These are phyloP conservation scores for Phylloporus sp. DNA, from an alignment of 768 basidiomycete species.

Conservation along the genomic window DNA sequence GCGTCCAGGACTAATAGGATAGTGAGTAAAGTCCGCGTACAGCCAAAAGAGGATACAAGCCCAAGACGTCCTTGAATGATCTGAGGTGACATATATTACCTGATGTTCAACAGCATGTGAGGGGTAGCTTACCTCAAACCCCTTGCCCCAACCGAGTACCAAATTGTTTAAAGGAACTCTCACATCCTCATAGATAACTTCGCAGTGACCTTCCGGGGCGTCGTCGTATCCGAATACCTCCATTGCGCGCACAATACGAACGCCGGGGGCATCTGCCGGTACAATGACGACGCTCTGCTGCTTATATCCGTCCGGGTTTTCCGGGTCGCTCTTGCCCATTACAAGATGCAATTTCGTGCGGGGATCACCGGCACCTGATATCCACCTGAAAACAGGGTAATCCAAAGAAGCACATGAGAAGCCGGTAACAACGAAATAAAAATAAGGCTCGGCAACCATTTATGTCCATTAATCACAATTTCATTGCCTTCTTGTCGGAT, in stretches of 20 bases:
- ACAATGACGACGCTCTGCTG: constrained; percentile 96
- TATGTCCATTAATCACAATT: constrained; percentile 93
- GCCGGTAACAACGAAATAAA: not conserved
- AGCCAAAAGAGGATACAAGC: constrained; percentile 35
- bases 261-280: constrained; percentile 81
- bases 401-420: constrained; percentile 13
- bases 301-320: constrained; percentile 65
- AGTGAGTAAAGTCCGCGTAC: not conserved
- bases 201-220: constrained; percentile 95
- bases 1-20: constrained; percentile 68
- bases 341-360: constrained; percentile 86
- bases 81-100: constrained; percentile 27
- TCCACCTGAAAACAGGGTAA: constrained; percentile 71
- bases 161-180: constrained; percentile 80
- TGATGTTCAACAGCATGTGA: not conserved
- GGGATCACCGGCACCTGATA: constrained; percentile 94
- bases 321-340: constrained; percentile 90
- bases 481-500: constrained; percentile 79
- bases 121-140: constrained; percentile 67
- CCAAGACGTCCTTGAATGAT: constrained; percentile 96
- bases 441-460: constrained; percentile 61
- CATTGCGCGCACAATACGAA: constrained; percentile 90
- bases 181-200: constrained; percentile 92
- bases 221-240: constrained; percentile 91
- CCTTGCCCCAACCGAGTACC: constrained; percentile 88